Evolutionary conservation across 179 eudicot species (phyloP).

Genomic region (Beta macrorhiza): DNA sequence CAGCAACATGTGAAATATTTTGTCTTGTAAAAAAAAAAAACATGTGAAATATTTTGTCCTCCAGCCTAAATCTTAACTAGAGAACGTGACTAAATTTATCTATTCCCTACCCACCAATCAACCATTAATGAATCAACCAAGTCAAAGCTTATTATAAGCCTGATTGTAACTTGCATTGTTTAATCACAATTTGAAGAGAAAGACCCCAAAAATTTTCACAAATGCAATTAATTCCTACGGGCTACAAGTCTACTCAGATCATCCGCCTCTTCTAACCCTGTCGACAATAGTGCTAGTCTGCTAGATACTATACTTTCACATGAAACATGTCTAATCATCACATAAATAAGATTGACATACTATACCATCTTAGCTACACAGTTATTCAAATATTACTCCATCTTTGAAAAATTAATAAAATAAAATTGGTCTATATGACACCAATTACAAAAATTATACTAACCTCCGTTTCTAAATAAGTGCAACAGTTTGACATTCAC

Average conservation of each 20-base stretch:
- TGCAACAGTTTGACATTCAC: too few relatives aligned
- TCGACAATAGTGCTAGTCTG: too few relatives aligned
- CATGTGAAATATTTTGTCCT: constrained; percentile 8
- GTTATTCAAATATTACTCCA: too few relatives aligned
- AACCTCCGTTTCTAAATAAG: too few relatives aligned
- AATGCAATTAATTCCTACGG: background rate
- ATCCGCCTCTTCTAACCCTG: background rate
- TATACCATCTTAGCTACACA: too few relatives aligned
- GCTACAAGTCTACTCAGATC: background rate
- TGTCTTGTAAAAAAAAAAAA: too few relatives aligned
- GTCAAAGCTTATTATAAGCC: constrained; percentile 13
- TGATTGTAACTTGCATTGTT: background rate
- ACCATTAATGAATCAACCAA: constrained; percentile 20
- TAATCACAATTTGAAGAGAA: background rate
- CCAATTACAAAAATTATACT: too few relatives aligned
- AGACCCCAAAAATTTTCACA: background rate
- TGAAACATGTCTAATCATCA: too few relatives aligned
- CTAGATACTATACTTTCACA: too few relatives aligned
- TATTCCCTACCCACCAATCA: constrained; percentile 9
- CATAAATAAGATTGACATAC: too few relatives aligned
- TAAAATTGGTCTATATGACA: too few relatives aligned
- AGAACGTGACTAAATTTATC: constrained; percentile 26
- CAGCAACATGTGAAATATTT: constrained; percentile 20
- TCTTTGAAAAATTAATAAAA: too few relatives aligned
- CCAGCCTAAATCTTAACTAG: constrained; percentile 22